These are phyloP conservation scores for Smallanthus sonchifolius DNA, from an alignment of 129 eudicot species.

Conservation along the genomic window DNA sequence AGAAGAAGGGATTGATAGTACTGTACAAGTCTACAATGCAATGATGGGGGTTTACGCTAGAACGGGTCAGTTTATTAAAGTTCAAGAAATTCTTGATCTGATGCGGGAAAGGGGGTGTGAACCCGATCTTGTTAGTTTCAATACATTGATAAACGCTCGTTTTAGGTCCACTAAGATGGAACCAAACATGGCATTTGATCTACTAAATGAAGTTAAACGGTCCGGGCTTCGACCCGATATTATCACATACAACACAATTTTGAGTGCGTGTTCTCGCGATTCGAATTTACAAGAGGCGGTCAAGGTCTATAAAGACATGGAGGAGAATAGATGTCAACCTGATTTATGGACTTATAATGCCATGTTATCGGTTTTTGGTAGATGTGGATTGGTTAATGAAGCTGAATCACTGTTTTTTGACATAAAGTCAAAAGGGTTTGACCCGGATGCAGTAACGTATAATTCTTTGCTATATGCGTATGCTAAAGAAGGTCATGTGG, in stretches of 20 bases:
- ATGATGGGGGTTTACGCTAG: slow-evolving; percentile 99
- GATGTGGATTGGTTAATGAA: slow-evolving; percentile 68
- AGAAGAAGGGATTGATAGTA: slow-evolving; percentile 50
- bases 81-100: slow-evolving; percentile 66
- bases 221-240: slow-evolving; percentile 87
- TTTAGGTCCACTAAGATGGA: slow-evolving; percentile 63
- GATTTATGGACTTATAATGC: slow-evolving; percentile 98
- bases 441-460: slow-evolving; percentile 91
- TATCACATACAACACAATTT: slow-evolving; percentile 86
- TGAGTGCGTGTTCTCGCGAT: slow-evolving; percentile 89
- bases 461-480: slow-evolving; percentile 88
- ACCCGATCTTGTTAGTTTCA: slow-evolving; percentile 87
- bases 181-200: slow-evolving; percentile 62
- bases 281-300: slow-evolving; percentile 85
- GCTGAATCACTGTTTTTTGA: slow-evolving; percentile 68
- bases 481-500: slow-evolving; percentile 72
- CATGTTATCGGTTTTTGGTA: slow-evolving; percentile 82
- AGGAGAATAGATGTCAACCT: slow-evolving; percentile 71
- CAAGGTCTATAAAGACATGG: slow-evolving; percentile 73
- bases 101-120: slow-evolving; percentile 76
- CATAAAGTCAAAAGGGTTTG: slow-evolving; percentile 68
- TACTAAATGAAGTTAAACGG: slow-evolving; percentile 60
- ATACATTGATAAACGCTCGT: slow-evolving; percentile 89
- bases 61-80: slow-evolving; percentile 67
- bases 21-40: slow-evolving; percentile 88